Percentiles rank a stretch among this genome's conserved stretches.
Evolutionary conservation across 306 rosid genomes (phyloP).

Genomic region (Castanospermum australe): DNA sequence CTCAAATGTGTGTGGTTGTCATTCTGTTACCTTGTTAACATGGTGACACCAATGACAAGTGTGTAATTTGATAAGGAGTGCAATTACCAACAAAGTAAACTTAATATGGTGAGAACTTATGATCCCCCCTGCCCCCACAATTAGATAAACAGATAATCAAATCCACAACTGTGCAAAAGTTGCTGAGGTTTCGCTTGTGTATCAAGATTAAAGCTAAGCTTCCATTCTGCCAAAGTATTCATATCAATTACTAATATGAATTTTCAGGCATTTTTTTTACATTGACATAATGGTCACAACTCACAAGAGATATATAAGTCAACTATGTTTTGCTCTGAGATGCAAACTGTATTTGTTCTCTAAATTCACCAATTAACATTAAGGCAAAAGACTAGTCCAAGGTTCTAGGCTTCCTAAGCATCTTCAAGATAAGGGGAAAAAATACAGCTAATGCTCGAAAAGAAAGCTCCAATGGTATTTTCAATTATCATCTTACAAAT

Average conservation of each 20-base stretch:
- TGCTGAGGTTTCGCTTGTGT: background rate
- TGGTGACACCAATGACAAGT: background rate
- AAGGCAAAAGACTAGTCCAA: constrained; percentile 8
- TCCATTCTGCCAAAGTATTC: background rate
- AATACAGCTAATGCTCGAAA: background rate
- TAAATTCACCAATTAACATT: background rate
- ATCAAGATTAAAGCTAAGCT: background rate
- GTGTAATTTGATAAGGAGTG: background rate
- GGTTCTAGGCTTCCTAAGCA: background rate
- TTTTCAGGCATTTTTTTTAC: constrained; percentile 4
- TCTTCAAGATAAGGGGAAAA: background rate
- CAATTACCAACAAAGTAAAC: background rate
- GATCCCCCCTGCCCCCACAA: background rate
- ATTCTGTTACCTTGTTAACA: background rate
- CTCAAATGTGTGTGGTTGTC: background rate
- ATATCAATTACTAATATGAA: background rate
- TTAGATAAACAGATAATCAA: background rate
- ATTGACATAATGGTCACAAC: background rate
- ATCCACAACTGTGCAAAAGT: background rate
- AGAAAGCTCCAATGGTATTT: background rate
- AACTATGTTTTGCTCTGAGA: background rate
- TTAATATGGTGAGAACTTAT: background rate
- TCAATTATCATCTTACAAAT: background rate
- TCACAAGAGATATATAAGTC: background rate
- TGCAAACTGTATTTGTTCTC: background rate